These are phyloP conservation scores for Earliella scabrosa DNA, from an alignment of 1,284 basidiomycete genomes.

Conservation along the genomic window DNA sequence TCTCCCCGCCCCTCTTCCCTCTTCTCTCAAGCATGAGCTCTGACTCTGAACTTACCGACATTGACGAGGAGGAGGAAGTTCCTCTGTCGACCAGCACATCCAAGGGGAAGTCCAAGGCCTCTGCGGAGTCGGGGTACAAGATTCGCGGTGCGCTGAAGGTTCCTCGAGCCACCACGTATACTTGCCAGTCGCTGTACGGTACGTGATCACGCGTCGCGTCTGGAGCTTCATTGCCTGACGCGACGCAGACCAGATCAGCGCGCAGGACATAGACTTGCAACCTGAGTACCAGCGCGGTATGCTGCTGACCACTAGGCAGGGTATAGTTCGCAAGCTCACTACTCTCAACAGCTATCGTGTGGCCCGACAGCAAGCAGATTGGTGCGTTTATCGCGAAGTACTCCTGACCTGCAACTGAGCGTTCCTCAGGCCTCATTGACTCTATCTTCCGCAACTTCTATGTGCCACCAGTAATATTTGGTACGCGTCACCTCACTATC, in stretches of 20 bases:
- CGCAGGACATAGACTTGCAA: conserved; percentile 64
- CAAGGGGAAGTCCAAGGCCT: conserved; percentile 21
- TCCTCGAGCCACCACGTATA: conserved; percentile 70
- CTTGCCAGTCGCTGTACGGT: conserved; percentile 70
- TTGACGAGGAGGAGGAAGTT: conserved; percentile 31
- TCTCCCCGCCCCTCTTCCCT: too few relatives aligned
- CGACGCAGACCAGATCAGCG: conserved; percentile 61
- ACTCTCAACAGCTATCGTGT: conserved; percentile 61
- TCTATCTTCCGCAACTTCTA: conserved; percentile 61
- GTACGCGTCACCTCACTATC: conserved; percentile 31
- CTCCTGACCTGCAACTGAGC: not conserved
- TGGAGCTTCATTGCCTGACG: not conserved
- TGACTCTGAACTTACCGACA: conserved; percentile 48
- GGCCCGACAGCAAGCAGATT: conserved; percentile 47
- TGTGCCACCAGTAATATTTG: conserved; percentile 57
- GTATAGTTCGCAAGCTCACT: not conserved
- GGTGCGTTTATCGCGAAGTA: conserved; percentile 18
- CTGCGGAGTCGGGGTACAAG: conserved; percentile 39
- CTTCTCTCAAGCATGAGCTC: conserved; percentile 36
- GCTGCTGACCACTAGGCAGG: too few relatives aligned
- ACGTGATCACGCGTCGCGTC: not conserved
- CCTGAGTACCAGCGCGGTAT: conserved; percentile 79
- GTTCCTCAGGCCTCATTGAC: conserved; percentile 48
- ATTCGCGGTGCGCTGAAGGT: conserved; percentile 61
- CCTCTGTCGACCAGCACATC: conserved; percentile 22